Evolutionary conservation across 345 rosid species (phyloP), one percentile per base, ranked within the genome.

Genomic region (Xanthoceras sorbifolium): DNA sequence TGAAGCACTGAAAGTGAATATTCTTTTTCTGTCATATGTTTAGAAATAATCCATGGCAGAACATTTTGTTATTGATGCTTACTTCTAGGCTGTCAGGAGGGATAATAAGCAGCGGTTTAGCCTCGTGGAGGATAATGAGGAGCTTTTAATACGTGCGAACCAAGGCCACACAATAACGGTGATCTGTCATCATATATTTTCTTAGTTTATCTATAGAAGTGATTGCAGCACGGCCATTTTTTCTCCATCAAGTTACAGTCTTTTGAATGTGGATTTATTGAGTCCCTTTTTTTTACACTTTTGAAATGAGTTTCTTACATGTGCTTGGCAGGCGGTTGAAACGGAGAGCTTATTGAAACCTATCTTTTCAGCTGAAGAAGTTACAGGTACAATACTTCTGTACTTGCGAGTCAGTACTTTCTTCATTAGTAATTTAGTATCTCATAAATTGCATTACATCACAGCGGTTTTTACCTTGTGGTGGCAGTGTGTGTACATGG

Each of bases 81-180:
- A 72, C 14, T 78, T 83, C 15, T 71, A 93, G 97, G 97, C 93
- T 42, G 98, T 91, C 64, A 83, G 94, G 82, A 90, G 73, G 78
- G 98, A 94, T 81, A 94, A 88, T 71, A 94, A 94, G 80, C 98
- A 91, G 80, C 85, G 98, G 23, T 88, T 94, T 75, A 84, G 93
- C 71, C 94, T 94, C 18, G 36, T 87, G 25, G 97, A 90, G 80
- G 98, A 93, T 77, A 83, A 88, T 25, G 96, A 89, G 15, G 94
- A 90, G 82, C 89, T 91, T 83, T 76, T 88, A 62, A 89, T 93
- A 42, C 98, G 96, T 38, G 99, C 98, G 67, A 95, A 95, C 83
- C 99, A 93, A 88, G 99, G 99, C 54, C 99, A 95, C 79, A 86
- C 99, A 0, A 72, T 95, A 65, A 81, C 78, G 87, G 96, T 92